A percentile compares a stretch with the other conserved stretches of the same genome.
Conservation (phyloP, 2,329 filamentous ascomycete species). For the Zymoseptoria pseudotritici region DNA sequence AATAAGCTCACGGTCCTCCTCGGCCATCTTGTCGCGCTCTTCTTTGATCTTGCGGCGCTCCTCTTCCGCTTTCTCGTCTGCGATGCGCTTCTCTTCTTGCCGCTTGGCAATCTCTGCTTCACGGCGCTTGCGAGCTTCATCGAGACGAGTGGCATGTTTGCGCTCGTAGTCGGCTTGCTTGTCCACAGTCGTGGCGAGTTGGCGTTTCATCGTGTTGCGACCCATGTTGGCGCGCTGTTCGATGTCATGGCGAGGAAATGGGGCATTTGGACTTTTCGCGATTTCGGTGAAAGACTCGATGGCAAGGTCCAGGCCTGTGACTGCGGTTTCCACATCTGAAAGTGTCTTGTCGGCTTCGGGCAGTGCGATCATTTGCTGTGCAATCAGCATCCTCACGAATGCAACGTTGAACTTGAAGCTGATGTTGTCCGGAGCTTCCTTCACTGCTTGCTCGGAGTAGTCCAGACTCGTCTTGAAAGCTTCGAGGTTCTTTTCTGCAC, state of each 20-base stretch:
- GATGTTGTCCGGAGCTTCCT: slow-evolving; percentile 64
- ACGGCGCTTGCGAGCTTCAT: slow-evolving; percentile 69
- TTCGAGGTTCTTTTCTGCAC: slow-evolving; percentile 56
- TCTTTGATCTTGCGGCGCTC: slow-evolving; percentile 74
- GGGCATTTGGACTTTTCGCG: slow-evolving; percentile 58
- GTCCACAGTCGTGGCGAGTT: slow-evolving; percentile 77
- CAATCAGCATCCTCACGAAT: slow-evolving; percentile 93
- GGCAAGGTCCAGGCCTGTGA: slow-evolving; percentile 73
- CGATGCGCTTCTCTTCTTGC: slow-evolving; percentile 66
- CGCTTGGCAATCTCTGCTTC: slow-evolving; percentile 72
- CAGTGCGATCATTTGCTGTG: slow-evolving; percentile 67
- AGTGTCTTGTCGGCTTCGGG: slow-evolving; percentile 70
- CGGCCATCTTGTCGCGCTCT: slow-evolving; percentile 73
- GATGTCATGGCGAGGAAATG: slow-evolving; percentile 83
- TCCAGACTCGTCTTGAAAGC: slow-evolving; percentile 58
- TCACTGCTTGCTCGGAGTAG: slow-evolving; percentile 62
- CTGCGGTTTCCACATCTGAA: slow-evolving; percentile 72
- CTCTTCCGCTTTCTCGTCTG: slow-evolving; percentile 62
- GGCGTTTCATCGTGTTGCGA: slow-evolving; percentile 85
- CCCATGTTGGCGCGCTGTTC: slow-evolving; percentile 97
- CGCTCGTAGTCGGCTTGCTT: slow-evolving; percentile 87
- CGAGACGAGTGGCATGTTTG: slow-evolving; percentile 81
- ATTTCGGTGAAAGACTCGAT: slow-evolving; percentile 62
- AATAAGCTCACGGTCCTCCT: slow-evolving; percentile 64
- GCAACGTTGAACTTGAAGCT: slow-evolving; percentile 97